phyloP scores from a whole-genome alignment of 805 yeast species.

The Tetrapisispora arboricola region DNA sequence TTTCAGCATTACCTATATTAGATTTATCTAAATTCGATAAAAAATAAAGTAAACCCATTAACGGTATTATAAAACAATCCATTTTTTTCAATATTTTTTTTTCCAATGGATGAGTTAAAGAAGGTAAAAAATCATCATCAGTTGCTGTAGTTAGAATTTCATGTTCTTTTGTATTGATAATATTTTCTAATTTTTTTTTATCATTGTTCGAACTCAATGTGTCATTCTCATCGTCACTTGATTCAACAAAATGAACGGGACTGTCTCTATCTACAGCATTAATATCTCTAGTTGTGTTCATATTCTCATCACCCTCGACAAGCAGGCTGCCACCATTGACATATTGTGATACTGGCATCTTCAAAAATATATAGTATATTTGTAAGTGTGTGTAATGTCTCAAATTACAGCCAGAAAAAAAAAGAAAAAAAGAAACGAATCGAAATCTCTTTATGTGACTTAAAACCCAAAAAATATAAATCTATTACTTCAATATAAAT shows the following conservation, averaged over 20 bases:
- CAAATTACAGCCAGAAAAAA: no score
- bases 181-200: conserved; percentile 1
- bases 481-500: no score
- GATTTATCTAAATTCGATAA: conserved; percentile 43
- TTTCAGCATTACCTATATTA: conserved; percentile 49
- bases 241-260: not conserved
- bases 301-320: not conserved
- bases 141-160: conserved; percentile 17
- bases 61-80: conserved; percentile 36
- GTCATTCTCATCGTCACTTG: not conserved
- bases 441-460: no score
- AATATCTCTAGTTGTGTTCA: not conserved
- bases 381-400: no score
- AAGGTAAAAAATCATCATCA: conserved; percentile 22
- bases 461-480: no score
- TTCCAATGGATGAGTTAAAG: conserved; percentile 26
- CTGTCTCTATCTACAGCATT: not conserved
- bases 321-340: not conserved
- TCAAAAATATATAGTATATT: no score
- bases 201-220: not conserved
- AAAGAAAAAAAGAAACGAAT: no score
- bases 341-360: not conserved
- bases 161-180: conserved; percentile 6
- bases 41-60: conserved; percentile 35
- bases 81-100: conserved; percentile 31